A percentile compares a stretch with the other conserved stretches of the same genome.
Conservation (phyloP, 345 rosid species). For the Gossypium herbaceum region DNA sequence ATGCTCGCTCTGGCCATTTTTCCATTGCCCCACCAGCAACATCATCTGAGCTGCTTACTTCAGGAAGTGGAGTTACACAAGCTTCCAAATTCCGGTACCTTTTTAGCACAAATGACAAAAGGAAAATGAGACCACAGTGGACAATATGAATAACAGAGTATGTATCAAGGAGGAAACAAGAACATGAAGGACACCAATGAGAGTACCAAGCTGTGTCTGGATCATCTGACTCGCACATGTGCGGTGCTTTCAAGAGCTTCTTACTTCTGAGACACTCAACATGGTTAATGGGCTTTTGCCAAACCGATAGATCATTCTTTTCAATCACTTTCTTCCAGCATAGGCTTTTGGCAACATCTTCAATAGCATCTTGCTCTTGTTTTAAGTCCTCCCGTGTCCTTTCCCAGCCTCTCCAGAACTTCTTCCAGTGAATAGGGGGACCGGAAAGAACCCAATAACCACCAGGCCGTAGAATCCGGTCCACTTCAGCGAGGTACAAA, state of each 20-base stretch:
- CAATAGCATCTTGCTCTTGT: conserved; percentile 83
- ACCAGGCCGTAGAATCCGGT: conserved; percentile 90
- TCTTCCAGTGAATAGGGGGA: conserved; percentile 90
- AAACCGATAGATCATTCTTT: conserved; percentile 63
- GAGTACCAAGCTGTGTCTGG: conserved; percentile 75
- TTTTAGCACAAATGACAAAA: conserved; percentile 9
- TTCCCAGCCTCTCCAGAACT: conserved; percentile 93
- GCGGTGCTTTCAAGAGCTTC: conserved; percentile 47
- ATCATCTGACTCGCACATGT: conserved; percentile 62
- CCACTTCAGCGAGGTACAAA: conserved; percentile 78
- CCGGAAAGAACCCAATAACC: conserved; percentile 98
- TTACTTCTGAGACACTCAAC: conserved; percentile 56
- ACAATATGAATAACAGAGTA: background rate
- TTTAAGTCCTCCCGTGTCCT: conserved; percentile 76
- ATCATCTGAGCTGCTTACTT: conserved; percentile 58
- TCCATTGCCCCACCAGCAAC: conserved; percentile 76
- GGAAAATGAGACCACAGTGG: conserved; percentile 6
- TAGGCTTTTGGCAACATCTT: conserved; percentile 63
- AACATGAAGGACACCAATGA: conserved; percentile 2
- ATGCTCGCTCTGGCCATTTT: conserved; percentile 88
- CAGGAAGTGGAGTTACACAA: conserved; percentile 80
- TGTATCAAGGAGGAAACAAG: conserved; percentile 9
- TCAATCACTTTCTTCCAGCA: conserved; percentile 94
- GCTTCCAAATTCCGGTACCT: conserved; percentile 81
- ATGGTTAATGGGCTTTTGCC: conserved; percentile 91